Percentiles rank a stretch among this genome's conserved stretches.
Evolutionary conservation across 2,329 filamentous ascomycete species (phyloP).

Genomic region (Penicillium sp.): DNA sequence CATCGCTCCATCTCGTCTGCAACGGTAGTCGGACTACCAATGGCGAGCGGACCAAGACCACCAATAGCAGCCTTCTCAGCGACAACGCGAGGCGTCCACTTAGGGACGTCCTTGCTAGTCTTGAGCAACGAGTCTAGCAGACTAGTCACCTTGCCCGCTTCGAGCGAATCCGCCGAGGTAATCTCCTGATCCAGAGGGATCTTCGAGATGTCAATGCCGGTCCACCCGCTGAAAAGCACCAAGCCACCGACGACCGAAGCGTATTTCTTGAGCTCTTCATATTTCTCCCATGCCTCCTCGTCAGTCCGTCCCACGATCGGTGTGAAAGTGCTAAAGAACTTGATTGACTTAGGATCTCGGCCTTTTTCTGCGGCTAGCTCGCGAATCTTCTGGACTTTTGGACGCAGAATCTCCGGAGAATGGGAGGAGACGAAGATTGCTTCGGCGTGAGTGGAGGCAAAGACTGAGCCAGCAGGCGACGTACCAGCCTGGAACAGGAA

Average conservation of each 20-base stretch:
- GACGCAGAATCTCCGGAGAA: constrained; percentile 51
- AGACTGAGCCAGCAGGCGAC: constrained; percentile 58
- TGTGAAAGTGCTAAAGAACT: constrained; percentile 57
- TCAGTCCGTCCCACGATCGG: constrained; percentile 54
- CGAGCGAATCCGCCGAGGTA: constrained; percentile 55
- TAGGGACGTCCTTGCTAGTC: constrained; percentile 51
- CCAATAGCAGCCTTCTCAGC: constrained; percentile 53
- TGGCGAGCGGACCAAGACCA: constrained; percentile 51
- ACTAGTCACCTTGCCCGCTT: constrained; percentile 55
- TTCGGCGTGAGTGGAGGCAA: constrained; percentile 62
- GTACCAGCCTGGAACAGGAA: constrained; percentile 63
- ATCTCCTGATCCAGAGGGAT: constrained; percentile 62
- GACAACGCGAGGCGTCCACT: constrained; percentile 50
- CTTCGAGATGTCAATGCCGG: constrained; percentile 61
- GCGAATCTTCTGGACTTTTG: constrained; percentile 57
- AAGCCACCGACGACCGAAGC: constrained; percentile 57
- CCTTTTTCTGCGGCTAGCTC: constrained; percentile 54
- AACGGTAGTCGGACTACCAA: constrained; percentile 51
- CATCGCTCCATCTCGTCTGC: constrained; percentile 53
- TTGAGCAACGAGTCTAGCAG: constrained; percentile 54
- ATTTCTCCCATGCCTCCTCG: constrained; percentile 55
- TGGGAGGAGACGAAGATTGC: constrained; percentile 62
- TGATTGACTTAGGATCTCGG: constrained; percentile 59
- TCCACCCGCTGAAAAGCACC: constrained; percentile 61
- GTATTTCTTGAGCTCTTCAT: constrained; percentile 55